These are phyloP conservation scores for Colletotrichum orchidophilum DNA, from an alignment of 2,329 filamentous ascomycete species.

Conservation along the genomic window DNA sequence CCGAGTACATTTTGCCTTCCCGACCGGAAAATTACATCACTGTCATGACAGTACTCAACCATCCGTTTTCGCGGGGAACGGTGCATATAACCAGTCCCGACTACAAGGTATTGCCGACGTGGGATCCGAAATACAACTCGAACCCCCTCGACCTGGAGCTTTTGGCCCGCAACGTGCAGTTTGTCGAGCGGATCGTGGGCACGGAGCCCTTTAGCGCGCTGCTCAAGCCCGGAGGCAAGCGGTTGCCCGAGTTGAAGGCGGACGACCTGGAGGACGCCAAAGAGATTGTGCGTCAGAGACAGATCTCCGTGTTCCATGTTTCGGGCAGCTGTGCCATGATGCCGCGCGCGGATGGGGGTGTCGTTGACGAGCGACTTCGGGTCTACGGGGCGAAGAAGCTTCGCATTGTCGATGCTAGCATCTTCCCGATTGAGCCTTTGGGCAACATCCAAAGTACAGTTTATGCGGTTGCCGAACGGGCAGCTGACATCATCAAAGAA, in stretches of 20 bases:
- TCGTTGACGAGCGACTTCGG: conserved; percentile 52
- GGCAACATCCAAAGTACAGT: conserved; percentile 45
- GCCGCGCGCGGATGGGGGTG: conserved; percentile 53
- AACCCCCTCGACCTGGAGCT: conserved; percentile 66
- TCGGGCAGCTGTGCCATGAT: conserved; percentile 60
- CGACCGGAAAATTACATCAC: conserved; percentile 61
- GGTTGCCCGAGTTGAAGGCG: conserved; percentile 44
- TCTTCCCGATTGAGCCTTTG: conserved; percentile 53
- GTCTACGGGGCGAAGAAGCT: conserved; percentile 56
- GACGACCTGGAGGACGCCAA: conserved; percentile 45
- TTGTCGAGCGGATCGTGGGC: conserved; percentile 49
- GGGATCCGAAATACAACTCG: conserved; percentile 65
- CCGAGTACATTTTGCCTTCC: conserved; percentile 35
- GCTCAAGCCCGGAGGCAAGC: conserved; percentile 49
- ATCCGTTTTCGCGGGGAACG: conserved; percentile 68
- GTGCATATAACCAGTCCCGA: conserved; percentile 63
- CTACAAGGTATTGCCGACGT: conserved; percentile 53
- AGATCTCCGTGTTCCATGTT: conserved; percentile 56
- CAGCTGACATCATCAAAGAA: conserved; percentile 45
- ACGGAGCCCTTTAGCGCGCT: conserved; percentile 52
- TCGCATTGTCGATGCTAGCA: conserved; percentile 55
- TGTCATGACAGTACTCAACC: conserved; percentile 66
- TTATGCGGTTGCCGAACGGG: conserved; percentile 51
- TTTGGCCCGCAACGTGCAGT: conserved; percentile 53
- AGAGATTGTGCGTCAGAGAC: conserved; percentile 45